Evolutionary conservation across 345 rosid species (phyloP), one percentile per base, ranked within the genome.

Genomic region (Arabis hirsuta): DNA sequence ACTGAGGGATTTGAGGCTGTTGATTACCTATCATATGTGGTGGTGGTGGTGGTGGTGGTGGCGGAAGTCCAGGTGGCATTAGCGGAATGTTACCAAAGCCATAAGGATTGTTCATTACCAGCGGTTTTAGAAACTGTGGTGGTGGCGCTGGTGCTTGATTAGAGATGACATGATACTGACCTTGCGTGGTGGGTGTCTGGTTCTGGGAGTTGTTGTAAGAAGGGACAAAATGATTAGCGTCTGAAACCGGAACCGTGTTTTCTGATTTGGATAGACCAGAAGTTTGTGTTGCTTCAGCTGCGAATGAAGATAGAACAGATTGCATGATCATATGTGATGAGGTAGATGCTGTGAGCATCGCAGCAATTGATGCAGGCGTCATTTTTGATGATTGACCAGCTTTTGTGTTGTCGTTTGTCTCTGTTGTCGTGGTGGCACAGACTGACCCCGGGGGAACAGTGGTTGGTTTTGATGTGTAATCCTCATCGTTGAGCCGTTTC

Each of bases 281-380:
- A 63, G 69, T 88, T 77, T 86, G 85, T 22, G 98, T 97, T 72
- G 90, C 92, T 83, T 91, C 88, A 6, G 98, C 99, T 11, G 99
- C 98, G 64, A 95, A 90, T 19, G 98, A 77, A 12, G 97, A 95
- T 29, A 95, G 85, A 64, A 90, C 94, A 26, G 96, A 88, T 29
- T 85, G 96, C 99, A 90, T 91, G 55, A 95, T 95, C 86, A 95
- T 69, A 53, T 90, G 96, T 32, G 99, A 91, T 39, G 97, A 91
- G 79, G 85, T 87, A 2, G 98, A 95, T 34, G 99, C 98, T 38
- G 96, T 96, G 74, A 95, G 96, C 91, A 91, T 93, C 0, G 98
- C 99, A 73, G 97, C 99, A 73, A 95, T 84, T 58, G 87, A 85
- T 50, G 99, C 97, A 69, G 98, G 87, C 0, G 88, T 88, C 79